A percentile compares a stretch with the other conserved stretches of the same genome.
Evolutionary conservation across 768 basidiomycete genomes (phyloP).

Genomic region (Pleurotus citrinopileatus): DNA sequence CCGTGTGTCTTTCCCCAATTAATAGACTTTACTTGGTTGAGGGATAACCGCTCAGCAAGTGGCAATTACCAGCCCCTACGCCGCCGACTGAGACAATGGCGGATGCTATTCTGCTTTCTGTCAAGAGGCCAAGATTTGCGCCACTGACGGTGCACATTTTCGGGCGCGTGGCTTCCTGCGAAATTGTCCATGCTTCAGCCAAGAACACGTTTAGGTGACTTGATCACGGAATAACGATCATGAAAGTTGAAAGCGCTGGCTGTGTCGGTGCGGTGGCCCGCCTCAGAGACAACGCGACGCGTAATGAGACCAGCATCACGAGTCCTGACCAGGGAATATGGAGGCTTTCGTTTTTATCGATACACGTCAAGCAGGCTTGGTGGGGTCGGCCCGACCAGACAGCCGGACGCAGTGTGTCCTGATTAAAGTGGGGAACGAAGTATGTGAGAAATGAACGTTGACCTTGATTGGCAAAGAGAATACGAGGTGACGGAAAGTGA

Average conservation of each 20-base stretch:
- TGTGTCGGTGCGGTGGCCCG: neutral
- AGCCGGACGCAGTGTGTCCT: neutral
- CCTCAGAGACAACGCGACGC: neutral
- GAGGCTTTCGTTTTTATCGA: neutral
- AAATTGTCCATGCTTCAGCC: no score
- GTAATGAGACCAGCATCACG: neutral
- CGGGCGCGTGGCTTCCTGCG: no score
- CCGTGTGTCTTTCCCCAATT: neutral
- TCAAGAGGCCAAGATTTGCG: neutral
- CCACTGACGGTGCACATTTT: neutral
- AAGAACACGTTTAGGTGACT: neutral
- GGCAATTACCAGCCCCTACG: no score
- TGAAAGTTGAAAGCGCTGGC: no score
- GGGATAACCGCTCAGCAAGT: no score
- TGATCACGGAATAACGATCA: no score
- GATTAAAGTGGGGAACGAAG: slow-evolving; percentile 7
- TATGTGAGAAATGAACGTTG: slow-evolving; percentile 8
- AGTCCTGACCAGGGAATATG: neutral
- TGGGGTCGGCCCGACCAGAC: neutral
- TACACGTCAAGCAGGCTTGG: neutral
- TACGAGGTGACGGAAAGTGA: neutral
- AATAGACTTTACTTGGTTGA: neutral
- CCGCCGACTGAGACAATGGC: neutral
- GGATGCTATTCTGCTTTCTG: neutral
- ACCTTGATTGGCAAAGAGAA: neutral